Evolutionary conservation across 2,329 filamentous ascomycete species (phyloP).

Genomic region (Talaromyces amestolkiae): DNA sequence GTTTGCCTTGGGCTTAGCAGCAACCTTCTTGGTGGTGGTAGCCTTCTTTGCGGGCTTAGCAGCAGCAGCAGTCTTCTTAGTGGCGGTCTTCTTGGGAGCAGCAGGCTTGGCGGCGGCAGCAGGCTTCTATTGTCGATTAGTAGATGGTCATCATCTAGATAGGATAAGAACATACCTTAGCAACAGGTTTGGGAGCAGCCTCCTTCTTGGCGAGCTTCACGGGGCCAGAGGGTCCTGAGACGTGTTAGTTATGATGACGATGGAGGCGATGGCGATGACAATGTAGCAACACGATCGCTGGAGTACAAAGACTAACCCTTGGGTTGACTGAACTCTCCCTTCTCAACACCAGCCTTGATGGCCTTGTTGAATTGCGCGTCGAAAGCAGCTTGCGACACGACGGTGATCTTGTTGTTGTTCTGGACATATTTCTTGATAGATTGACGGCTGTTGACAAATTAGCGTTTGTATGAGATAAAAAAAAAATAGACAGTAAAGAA

Average conservation of each 20-base stretch:
- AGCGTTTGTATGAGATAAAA: constrained; percentile 14
- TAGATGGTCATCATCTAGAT: neutral
- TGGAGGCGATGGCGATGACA: neutral
- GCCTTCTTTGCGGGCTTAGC: constrained; percentile 46
- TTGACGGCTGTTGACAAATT: constrained; percentile 56
- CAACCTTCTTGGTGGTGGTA: constrained; percentile 49
- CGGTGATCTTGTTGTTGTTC: constrained; percentile 65
- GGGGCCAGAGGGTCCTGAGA: constrained; percentile 73
- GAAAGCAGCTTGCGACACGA: constrained; percentile 57
- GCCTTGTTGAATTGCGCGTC: constrained; percentile 83
- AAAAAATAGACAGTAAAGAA: neutral
- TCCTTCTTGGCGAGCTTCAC: constrained; percentile 90
- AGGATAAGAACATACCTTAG: constrained; percentile 29
- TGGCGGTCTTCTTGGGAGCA: constrained; percentile 51
- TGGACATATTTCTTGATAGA: constrained; percentile 73
- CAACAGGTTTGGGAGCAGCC: constrained; percentile 42
- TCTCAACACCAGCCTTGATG: constrained; percentile 76
- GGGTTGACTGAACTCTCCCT: constrained; percentile 81
- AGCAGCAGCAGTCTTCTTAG: constrained; percentile 49
- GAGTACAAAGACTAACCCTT: constrained; percentile 65
- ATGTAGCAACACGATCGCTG: neutral
- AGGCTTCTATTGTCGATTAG: constrained; percentile 35
- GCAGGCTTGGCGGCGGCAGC: constrained; percentile 43
- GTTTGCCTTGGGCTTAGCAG: constrained; percentile 53
- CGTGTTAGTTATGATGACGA: constrained; percentile 28